A percentile compares a stretch with the other conserved stretches of the same genome.
Conservation (phyloP, 75 land plant species). For the Cryptomeria japonica region DNA sequence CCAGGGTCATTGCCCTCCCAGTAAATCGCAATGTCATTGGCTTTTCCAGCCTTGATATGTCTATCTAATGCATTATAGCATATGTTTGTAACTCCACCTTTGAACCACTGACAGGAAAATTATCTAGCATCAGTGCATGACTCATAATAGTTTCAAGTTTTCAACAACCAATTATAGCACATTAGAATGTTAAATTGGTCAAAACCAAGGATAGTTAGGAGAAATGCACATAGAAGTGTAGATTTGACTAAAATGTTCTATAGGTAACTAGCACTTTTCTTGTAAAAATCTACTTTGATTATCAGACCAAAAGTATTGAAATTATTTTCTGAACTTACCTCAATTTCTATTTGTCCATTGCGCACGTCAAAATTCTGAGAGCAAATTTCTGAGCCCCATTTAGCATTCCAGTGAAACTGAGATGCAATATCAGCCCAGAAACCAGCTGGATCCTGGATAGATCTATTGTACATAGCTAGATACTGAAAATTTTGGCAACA, state of each 20-base stretch:
- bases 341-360: constrained; percentile 67
- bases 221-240: not conserved
- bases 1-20: constrained; percentile 96
- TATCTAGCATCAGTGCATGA: not conserved
- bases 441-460: constrained; percentile 88
- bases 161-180: not conserved
- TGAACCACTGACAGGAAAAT: constrained; percentile 77
- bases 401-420: constrained; percentile 80
- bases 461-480: constrained; percentile 73
- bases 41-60: constrained; percentile 76
- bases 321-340: constrained; percentile 44
- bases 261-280: not conserved
- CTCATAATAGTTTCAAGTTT: not conserved
- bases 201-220: not conserved
- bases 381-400: constrained; percentile 57
- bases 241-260: not conserved
- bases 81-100: constrained; percentile 87
- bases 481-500: constrained; percentile 49
- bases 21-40: constrained; percentile 62
- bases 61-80: constrained; percentile 93
- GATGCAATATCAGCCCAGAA: constrained; percentile 92
- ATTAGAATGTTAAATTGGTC: not conserved
- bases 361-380: constrained; percentile 78
- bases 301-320: not conserved
- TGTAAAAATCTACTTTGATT: not conserved